Evolutionary conservation across 805 yeast genomes (phyloP), one percentile per base, ranked within the genome.

Genomic region (Candida nanaspora): DNA sequence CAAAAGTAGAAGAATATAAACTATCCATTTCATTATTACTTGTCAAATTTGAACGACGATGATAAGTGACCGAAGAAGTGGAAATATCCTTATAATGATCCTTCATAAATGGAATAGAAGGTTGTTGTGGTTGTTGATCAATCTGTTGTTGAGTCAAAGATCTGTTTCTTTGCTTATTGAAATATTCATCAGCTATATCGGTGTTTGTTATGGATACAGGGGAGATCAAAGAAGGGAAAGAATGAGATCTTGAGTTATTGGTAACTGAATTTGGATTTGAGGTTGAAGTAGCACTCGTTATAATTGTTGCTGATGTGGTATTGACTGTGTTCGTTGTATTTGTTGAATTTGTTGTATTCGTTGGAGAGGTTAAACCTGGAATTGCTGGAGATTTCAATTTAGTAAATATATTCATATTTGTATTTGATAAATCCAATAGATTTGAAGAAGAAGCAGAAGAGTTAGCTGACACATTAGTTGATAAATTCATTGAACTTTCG

Each of bases 161-260:
- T 37, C 28, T 37, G 14, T 16, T 30, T 37, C 40, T 37, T 25
- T 37, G 40, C 22, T 22, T 37, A n/a, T 11, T 30, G 19, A 38
- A 38, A 31, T 38, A 38, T 26, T 38, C 40, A 33, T 38, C 40
- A 18, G 40, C 35, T 6, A 38, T 38, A 38, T 38, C 40, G 2
- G 28, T 21, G 21, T 23, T 37, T 14, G 25, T 18, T 5, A 31
- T 18, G 10, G 27, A 23, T 6, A 34, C 18, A 6, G 34, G 40
- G 7, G 34, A 9, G 3, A 27, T 10, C 5, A 30, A 20, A 30
- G 27, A 22, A 9, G 30, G 30, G n/a, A 15, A 30, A 3, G 30
- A 37, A 20, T 30, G 35, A 15, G 31, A 30, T 23, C 40, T 28
- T 3, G 29, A 14, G 13, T 35, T 20, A 25, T 25, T 28, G 16